These are phyloP conservation scores for Colletotrichum destructivum DNA, from an alignment of 2,329 filamentous ascomycete genomes.

Conservation along the genomic window DNA sequence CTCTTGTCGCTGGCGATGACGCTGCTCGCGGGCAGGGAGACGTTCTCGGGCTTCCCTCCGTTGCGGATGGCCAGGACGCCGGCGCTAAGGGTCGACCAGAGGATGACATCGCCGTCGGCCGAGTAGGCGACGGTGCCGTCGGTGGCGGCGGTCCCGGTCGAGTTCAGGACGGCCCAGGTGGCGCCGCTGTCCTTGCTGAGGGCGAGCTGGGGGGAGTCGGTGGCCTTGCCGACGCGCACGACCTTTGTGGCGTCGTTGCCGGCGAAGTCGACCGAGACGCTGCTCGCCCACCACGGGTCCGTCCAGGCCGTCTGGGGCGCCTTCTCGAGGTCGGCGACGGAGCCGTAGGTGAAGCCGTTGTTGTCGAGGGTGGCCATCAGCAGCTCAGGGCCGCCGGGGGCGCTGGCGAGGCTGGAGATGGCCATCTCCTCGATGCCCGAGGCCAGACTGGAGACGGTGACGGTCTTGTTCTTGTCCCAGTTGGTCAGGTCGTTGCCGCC, in stretches of 20 bases:
- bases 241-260: slow-evolving; percentile 62
- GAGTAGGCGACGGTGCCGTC: slow-evolving; percentile 66
- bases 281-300: slow-evolving; percentile 62
- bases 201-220: slow-evolving; percentile 61
- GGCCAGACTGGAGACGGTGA: slow-evolving; percentile 66
- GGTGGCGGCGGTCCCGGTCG: slow-evolving; percentile 59
- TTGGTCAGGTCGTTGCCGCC: slow-evolving; percentile 69
- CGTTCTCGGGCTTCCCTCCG: slow-evolving; percentile 59
- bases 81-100: slow-evolving; percentile 61
- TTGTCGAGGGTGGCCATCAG: slow-evolving; percentile 67
- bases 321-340: slow-evolving; percentile 54
- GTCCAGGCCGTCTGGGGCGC: slow-evolving; percentile 63
- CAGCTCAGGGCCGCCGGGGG: slow-evolving; percentile 65
- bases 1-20: slow-evolving; percentile 69
- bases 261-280: slow-evolving; percentile 64
- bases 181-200: slow-evolving; percentile 65
- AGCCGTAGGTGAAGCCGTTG: slow-evolving; percentile 65
- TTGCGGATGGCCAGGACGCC: slow-evolving; percentile 61
- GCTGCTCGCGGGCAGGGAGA: slow-evolving; percentile 61
- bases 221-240: slow-evolving; percentile 65
- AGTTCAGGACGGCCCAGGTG: slow-evolving; percentile 64
- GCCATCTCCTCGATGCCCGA: slow-evolving; percentile 70
- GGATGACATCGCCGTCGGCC: slow-evolving; percentile 64
- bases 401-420: slow-evolving; percentile 64
- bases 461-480: slow-evolving; percentile 66